Conservation (phyloP, 2,329 filamentous ascomycete species). For the Monosporascus sp. region DNA sequence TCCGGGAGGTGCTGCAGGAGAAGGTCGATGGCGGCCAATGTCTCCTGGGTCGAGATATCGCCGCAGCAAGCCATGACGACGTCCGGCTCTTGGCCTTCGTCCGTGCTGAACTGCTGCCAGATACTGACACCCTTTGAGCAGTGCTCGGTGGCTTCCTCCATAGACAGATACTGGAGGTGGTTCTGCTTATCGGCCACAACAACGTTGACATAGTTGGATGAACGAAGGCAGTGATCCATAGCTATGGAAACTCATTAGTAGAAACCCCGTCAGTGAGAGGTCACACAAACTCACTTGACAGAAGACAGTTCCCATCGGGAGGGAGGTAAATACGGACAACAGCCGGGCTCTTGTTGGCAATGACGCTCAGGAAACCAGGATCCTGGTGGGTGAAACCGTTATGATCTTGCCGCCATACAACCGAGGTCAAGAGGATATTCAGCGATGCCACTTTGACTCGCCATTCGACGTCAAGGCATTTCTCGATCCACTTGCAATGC, state of each 20-base stretch:
- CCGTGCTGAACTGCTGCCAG: conserved; percentile 72
- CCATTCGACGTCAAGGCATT: conserved; percentile 75
- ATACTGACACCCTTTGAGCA: conserved; percentile 76
- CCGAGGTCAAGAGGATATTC: conserved; percentile 73
- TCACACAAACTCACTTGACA: conserved; percentile 37
- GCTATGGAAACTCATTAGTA: conserved; percentile 27
- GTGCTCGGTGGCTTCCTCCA: conserved; percentile 67
- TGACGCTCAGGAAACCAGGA: conserved; percentile 72
- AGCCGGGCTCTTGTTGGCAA: conserved; percentile 74
- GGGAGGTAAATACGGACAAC: conserved; percentile 77
- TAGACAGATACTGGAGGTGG: conserved; percentile 69
- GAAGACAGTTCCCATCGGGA: conserved; percentile 71
- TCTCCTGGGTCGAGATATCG: conserved; percentile 69
- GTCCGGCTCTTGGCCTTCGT: conserved; percentile 62
- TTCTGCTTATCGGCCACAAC: conserved; percentile 76
- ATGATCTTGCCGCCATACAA: conserved; percentile 78
- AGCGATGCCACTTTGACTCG: conserved; percentile 66
- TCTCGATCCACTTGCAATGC: conserved; percentile 82
- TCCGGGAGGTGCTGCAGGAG: conserved; percentile 66
- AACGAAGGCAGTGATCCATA: conserved; percentile 70
- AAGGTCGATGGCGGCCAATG: conserved; percentile 68
- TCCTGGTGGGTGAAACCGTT: conserved; percentile 82
- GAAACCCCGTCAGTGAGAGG: background rate
- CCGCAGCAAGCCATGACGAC: conserved; percentile 72
- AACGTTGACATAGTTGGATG: conserved; percentile 75